Conservation (phyloP, 2,329 filamentous ascomycete species). For the Penicillium italicum region DNA sequence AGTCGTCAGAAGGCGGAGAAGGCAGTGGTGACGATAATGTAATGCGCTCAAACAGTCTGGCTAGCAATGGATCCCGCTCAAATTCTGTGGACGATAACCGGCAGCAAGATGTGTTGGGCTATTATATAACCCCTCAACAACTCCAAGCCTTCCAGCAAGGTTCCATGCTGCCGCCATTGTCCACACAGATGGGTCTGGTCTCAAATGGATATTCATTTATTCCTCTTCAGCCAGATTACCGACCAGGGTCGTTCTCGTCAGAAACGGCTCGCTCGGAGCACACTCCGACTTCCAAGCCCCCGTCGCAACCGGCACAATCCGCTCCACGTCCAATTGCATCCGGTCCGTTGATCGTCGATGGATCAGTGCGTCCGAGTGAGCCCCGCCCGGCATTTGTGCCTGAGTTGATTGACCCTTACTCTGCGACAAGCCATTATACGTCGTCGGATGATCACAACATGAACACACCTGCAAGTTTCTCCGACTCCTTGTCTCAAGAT, state of each 20-base stretch:
- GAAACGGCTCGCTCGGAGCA: constrained; percentile 29
- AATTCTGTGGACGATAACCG: constrained; percentile 38
- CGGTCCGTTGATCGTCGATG: constrained; percentile 48
- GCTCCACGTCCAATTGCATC: constrained; percentile 28
- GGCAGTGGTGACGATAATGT: constrained; percentile 33
- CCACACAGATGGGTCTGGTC: constrained; percentile 38
- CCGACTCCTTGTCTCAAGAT: constrained; percentile 39
- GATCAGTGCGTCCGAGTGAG: constrained; percentile 43
- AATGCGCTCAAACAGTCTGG: constrained; percentile 32
- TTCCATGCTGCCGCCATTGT: constrained; percentile 37
- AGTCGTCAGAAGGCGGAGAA: constrained; percentile 33
- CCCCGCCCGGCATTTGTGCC: constrained; percentile 31
- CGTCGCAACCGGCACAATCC: constrained; percentile 17
- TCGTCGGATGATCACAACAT: constrained; percentile 41
- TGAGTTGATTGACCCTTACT: constrained; percentile 37
- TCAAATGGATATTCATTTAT: constrained; percentile 38
- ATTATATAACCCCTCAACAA: constrained; percentile 46
- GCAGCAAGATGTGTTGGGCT: constrained; percentile 45
- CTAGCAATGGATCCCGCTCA: constrained; percentile 32
- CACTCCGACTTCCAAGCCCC: constrained; percentile 19
- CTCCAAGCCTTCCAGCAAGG: constrained; percentile 41
- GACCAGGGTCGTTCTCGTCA: constrained; percentile 24
- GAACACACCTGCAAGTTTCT: constrained; percentile 38
- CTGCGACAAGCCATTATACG: constrained; percentile 38
- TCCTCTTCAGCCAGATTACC: constrained; percentile 35